These are phyloP conservation scores for Carallia pectinifolia DNA, from an alignment of 345 rosid genomes.

Conservation along the genomic window DNA sequence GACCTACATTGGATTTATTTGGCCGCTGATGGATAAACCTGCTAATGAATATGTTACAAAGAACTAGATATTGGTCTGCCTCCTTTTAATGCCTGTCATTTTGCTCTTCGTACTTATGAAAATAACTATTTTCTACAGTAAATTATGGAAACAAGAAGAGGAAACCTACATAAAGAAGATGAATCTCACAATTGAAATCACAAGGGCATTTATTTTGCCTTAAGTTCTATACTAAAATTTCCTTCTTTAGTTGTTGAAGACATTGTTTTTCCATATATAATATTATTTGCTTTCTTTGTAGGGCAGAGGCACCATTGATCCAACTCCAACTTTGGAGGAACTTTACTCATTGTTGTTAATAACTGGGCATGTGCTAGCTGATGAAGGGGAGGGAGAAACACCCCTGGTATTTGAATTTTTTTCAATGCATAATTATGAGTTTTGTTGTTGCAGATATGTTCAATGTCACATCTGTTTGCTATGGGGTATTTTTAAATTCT, in stretches of 20 bases:
- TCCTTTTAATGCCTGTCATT: too few relatives aligned
- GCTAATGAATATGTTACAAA: too few relatives aligned
- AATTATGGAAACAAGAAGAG: too few relatives aligned
- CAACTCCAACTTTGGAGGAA: conserved; percentile 84
- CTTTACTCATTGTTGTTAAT: conserved; percentile 79
- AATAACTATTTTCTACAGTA: too few relatives aligned
- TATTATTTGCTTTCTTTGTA: conserved; percentile 36
- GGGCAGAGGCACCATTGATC: conserved; percentile 88
- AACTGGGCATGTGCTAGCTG: conserved; percentile 93
- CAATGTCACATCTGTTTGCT: not conserved
- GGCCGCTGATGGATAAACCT: not conserved
- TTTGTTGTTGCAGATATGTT: conserved; percentile 7
- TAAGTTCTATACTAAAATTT: too few relatives aligned
- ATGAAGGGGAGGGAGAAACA: conserved; percentile 99
- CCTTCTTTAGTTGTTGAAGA: not conserved
- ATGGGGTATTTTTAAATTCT: not conserved
- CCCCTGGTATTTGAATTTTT: conserved; percentile 64
- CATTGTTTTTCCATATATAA: conserved; percentile 8
- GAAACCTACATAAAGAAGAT: too few relatives aligned
- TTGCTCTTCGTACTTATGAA: too few relatives aligned
- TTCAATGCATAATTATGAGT: conserved; percentile 17
- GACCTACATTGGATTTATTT: not conserved
- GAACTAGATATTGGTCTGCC: too few relatives aligned
- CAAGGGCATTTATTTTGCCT: too few relatives aligned
- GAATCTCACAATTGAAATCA: too few relatives aligned